Base-by-base conservation (phyloP, 352 stramenopile genomes). In the Pythium periplocum region DNA sequence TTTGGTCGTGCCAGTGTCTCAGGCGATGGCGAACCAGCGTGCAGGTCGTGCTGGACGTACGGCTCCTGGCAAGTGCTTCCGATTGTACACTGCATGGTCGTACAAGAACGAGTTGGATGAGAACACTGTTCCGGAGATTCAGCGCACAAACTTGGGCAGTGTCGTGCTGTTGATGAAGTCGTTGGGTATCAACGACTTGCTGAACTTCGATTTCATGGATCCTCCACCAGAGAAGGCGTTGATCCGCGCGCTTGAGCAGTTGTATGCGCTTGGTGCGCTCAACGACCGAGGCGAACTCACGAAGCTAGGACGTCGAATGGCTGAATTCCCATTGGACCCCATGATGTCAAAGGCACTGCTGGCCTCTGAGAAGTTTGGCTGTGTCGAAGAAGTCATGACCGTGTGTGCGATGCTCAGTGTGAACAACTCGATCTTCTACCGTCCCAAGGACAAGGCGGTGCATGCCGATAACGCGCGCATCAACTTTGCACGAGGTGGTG, bases 151-250 rank as follows among this genome's bases (percentile, higher is more conserved):
- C 62, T 86, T 99, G 61, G 84, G 86, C 8, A 98, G 95, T 69
- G 96, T 99, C 4, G 97, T 99, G 53, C 75, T 99, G 39, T 87
- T 99, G 65, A 90, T 99, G 55, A 99, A 99, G 72, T 98, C 86
- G 60, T 80, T 99, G 3, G 98, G 98, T 4, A 99, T 99, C 64
- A 97, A 99, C 64, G 96, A 99, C 71, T 68, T 99, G 48, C 69
- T 99, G 17, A 81, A 99, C 64, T 99, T 99, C 61, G 98, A 99
- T 73, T 99, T 99, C 61, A 99, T 99, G 96, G 97, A 99, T 72
- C 86, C 95, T 12, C 98, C 98, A 12, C 97, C 98, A 3, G 88
- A 98, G 42, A 98, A 99, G 73, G 97, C 96, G 12, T 77, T 99
- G 11, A 99, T 99, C 57, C 84, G 96, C 11, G 96, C 96, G 10